These are phyloP conservation scores for Prunus dulcis DNA, from an alignment of 306 rosid genomes.

Conservation along the genomic window DNA sequence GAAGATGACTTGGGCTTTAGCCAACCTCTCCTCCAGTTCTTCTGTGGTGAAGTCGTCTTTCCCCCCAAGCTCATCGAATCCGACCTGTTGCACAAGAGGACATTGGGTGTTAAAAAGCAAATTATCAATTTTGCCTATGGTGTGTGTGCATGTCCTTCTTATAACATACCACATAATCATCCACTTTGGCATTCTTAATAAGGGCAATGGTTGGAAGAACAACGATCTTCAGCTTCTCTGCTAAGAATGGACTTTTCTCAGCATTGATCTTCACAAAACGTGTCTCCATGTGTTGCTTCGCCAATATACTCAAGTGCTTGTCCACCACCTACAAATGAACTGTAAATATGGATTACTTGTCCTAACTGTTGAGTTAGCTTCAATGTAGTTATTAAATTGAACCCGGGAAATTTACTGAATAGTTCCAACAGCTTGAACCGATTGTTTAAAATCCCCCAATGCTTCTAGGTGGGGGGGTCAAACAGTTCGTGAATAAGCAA, in stretches of 20 bases:
- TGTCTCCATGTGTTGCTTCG: constrained; percentile 89
- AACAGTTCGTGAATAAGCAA: background rate
- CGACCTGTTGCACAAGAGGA: constrained; percentile 53
- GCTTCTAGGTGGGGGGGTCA: background rate
- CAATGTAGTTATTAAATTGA: background rate
- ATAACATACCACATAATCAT: constrained; percentile 84
- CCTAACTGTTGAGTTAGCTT: constrained; percentile 5
- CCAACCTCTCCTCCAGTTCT: constrained; percentile 83
- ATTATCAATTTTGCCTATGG: background rate
- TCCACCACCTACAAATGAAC: constrained; percentile 74
- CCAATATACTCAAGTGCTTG: constrained; percentile 77
- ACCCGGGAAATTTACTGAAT: background rate
- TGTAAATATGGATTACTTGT: constrained; percentile 20
- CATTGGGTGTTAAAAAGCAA: background rate
- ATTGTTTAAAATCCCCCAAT: background rate
- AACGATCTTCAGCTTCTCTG: constrained; percentile 83
- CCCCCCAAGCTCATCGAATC: constrained; percentile 96
- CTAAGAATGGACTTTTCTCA: constrained; percentile 92
- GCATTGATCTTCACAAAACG: constrained; percentile 80
- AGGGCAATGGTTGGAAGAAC: constrained; percentile 97
- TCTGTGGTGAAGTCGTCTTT: constrained; percentile 90
- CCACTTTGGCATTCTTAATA: constrained; percentile 91
- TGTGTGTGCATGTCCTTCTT: background rate
- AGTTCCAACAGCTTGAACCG: background rate
- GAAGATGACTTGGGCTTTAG: constrained; percentile 76